phyloP scores from a whole-genome alignment of 768 basidiomycete species.

The Vararia minispora region DNA sequence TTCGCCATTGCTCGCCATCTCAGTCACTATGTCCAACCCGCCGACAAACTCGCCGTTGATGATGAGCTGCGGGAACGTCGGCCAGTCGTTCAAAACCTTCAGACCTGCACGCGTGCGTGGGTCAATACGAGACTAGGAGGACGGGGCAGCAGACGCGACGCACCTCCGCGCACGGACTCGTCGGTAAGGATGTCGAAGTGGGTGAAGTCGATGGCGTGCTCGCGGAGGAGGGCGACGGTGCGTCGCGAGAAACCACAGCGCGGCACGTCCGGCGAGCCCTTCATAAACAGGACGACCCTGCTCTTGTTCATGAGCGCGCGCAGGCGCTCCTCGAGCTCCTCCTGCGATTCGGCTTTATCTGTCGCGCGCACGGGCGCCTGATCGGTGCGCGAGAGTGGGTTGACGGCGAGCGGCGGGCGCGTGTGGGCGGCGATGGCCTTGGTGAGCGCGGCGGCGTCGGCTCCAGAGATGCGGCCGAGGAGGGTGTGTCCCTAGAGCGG shows the following conservation, averaged over 20 bases:
- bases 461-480: slow-evolving; percentile 68
- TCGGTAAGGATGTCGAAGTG: slow-evolving; percentile 51
- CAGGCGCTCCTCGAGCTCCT: slow-evolving; percentile 58
- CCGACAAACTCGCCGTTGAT: slow-evolving; percentile 88
- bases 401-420: slow-evolving; percentile 16
- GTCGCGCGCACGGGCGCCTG: slow-evolving; percentile 22
- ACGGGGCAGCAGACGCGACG: slow-evolving; percentile 3
- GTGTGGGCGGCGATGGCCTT: slow-evolving; percentile 49
- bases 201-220: slow-evolving; percentile 37
- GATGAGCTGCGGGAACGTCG: slow-evolving; percentile 56
- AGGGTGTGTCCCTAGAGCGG: slow-evolving; percentile 75
- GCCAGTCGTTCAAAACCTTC: slow-evolving; percentile 53
- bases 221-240: slow-evolving; percentile 39
- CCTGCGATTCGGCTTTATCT: slow-evolving; percentile 38
- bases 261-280: slow-evolving; percentile 47
- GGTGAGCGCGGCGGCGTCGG: slow-evolving; percentile 59
- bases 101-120: slow-evolving; percentile 31
- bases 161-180: slow-evolving; percentile 40
- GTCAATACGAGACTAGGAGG: no score
- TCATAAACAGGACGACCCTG: slow-evolving; percentile 55
- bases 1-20: slow-evolving; percentile 79
- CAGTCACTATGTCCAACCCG: slow-evolving; percentile 87
- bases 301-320: slow-evolving; percentile 62
- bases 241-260: slow-evolving; percentile 53
- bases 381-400: slow-evolving; percentile 41